Evolutionary conservation across 768 basidiomycete species (phyloP), one percentile per base, ranked within the genome.

Genomic region (Pleurotus djamor): DNA sequence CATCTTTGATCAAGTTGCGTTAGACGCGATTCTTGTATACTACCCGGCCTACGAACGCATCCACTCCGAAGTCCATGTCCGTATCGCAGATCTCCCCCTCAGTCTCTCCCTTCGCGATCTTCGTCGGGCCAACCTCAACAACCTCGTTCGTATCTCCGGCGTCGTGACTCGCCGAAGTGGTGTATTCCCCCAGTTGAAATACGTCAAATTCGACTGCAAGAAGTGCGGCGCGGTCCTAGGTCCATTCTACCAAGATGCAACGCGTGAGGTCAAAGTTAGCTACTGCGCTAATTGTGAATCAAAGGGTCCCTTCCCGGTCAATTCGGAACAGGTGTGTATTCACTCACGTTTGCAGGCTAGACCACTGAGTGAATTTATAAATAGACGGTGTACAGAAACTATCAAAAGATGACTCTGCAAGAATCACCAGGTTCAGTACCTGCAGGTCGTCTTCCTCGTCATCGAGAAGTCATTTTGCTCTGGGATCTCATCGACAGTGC

Each of bases 401-500:
- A 97, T 71, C 97, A 99, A 73, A 96, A 94, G 74, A 92, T 98
- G 94, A 98, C 96, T 5, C 74, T 99, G 45, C 97, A 99, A 70
- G 97, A 99, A 71, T 96, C 94, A 5, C 97, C 97, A 9, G 97
- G 97, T 2, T 94, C 93, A 2, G 97, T 99, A 0, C 97, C 97
- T 57, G 95, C 97, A 16, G 97, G 97, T 72, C 94, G 97, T 66
- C 80, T 98, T 5, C 97, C 97, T 4, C 83, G 97, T 52, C 97
- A 99, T 73, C 89, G 97, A 49, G 97, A 99, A 71, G 95, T 99
- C 32, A 86, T 99, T 61, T 82, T 98, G 0, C 81, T 99, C 10
- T 98, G 97, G 97, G 97, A 98, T 73, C 80, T 99, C 59, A 98
- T 99, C 65, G 97, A 99, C 70, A 89, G 87, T 57, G 97, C 97